Conservation (phyloP, 2,329 filamentous ascomycete species). For the Trichoderma lentiforme region DNA sequence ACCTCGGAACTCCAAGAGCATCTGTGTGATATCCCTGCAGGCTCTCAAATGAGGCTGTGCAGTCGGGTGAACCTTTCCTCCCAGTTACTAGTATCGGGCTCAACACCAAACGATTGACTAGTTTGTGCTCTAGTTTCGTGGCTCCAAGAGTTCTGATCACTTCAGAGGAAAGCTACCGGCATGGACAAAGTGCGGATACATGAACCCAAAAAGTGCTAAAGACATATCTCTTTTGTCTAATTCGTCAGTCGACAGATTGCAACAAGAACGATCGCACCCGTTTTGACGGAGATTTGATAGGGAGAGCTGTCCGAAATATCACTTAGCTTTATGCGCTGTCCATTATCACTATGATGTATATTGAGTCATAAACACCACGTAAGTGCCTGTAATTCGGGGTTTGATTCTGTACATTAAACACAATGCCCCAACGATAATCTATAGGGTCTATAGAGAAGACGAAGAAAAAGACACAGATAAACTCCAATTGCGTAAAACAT, state of each 20-base stretch:
- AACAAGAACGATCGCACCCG: no score
- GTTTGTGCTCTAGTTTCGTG: no score
- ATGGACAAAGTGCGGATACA: no score
- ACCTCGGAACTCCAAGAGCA: not conserved
- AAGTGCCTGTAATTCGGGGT: fast-evolving
- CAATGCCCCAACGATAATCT: not conserved
- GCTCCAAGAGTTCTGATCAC: no score
- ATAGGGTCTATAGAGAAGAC: not conserved
- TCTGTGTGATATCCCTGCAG: not conserved
- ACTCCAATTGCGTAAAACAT: not conserved
- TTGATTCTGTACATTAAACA: not conserved
- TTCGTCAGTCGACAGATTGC: no score
- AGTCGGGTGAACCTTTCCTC: not conserved
- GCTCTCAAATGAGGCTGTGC: not conserved
- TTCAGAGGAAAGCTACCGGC: no score
- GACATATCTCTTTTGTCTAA: no score
- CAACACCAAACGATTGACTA: not conserved
- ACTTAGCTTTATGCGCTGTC: not conserved
- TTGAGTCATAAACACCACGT: not conserved
- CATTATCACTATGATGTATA: not conserved
- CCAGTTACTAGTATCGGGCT: not conserved
- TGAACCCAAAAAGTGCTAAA: no score
- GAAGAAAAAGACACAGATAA: not conserved
- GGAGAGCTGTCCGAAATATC: not conserved
- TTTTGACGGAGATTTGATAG: not conserved